A percentile compares a stretch with the other conserved stretches of the same genome.
phyloP scores from a whole-genome alignment of 2,329 filamentous ascomycete genomes.

The Curvularia sp. region DNA sequence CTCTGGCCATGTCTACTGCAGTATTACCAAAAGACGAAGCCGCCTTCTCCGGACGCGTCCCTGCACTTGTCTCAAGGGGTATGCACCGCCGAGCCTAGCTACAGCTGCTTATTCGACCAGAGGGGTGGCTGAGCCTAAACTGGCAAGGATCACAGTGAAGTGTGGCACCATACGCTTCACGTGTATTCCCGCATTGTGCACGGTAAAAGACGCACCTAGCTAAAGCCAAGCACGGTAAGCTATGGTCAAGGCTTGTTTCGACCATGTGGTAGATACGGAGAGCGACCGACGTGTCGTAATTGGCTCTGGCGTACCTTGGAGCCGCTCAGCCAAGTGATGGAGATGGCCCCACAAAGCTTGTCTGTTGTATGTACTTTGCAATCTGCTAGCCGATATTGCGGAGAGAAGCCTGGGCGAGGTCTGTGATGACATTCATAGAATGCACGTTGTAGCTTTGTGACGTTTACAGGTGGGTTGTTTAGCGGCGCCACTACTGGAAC shows the following conservation, averaged over 20 bases:
- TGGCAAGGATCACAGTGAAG: not conserved
- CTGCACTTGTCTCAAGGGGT: conserved; percentile 1
- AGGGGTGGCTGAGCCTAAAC: not conserved
- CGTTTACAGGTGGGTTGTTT: not conserved
- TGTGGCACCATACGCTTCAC: not conserved
- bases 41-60: conserved; percentile 2
- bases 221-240: not conserved
- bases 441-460: not conserved
- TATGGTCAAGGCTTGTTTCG: not conserved
- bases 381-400: not conserved
- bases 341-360: conserved; percentile 4
- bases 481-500: not conserved
- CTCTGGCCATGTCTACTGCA: not conserved
- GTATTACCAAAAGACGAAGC: not conserved
- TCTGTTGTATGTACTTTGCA: not conserved
- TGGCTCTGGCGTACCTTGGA: not conserved
- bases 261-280: not conserved
- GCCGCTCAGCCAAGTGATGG: conserved; percentile 6
- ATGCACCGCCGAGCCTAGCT: not conserved
- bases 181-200: not conserved
- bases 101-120: conserved; percentile 1
- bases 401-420: conserved; percentile 3
- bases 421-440: not conserved
- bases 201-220: not conserved
- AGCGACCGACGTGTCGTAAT: not conserved